Percentiles rank a stretch among this genome's conserved stretches.
These are phyloP conservation scores for Elsinoe ampelina DNA, from an alignment of 2,329 filamentous ascomycete genomes.

Conservation along the genomic window DNA sequence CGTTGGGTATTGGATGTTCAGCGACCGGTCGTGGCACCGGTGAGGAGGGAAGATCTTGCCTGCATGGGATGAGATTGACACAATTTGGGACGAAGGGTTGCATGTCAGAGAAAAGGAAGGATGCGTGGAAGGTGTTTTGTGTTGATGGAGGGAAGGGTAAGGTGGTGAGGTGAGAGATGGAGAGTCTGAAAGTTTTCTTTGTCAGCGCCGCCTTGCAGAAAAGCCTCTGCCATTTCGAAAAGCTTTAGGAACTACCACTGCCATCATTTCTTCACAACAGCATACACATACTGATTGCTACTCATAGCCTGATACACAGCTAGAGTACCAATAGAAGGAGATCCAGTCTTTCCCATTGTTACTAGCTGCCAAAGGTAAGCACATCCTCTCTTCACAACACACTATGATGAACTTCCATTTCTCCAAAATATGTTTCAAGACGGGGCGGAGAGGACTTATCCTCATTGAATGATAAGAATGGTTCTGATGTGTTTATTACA, in stretches of 20 bases:
- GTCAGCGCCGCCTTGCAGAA: background rate
- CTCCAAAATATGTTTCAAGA: constrained; percentile 18
- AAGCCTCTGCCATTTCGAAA: too few species aligned
- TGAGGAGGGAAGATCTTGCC: background rate
- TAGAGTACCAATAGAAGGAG: background rate
- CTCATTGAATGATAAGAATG: constrained; percentile 14
- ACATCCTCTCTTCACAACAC: background rate
- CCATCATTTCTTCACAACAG: too few species aligned
- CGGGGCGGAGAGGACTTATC: constrained; percentile 16
- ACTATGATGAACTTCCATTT: constrained; percentile 15
- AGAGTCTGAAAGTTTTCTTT: background rate
- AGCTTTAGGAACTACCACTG: too few species aligned
- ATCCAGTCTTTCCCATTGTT: too few species aligned
- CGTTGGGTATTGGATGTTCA: constrained; percentile 14
- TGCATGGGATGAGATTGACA: background rate
- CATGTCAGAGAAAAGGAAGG: background rate
- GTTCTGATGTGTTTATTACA: background rate
- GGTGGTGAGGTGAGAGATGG: background rate
- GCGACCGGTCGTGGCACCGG: background rate
- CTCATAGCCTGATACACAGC: background rate
- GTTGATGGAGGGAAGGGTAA: background rate
- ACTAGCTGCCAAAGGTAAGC: background rate
- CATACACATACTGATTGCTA: background rate
- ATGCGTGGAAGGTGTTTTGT: background rate
- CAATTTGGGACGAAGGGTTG: background rate